Base-by-base conservation (phyloP, 179 eudicot genomes). In the Spergularia azorica region DNA sequence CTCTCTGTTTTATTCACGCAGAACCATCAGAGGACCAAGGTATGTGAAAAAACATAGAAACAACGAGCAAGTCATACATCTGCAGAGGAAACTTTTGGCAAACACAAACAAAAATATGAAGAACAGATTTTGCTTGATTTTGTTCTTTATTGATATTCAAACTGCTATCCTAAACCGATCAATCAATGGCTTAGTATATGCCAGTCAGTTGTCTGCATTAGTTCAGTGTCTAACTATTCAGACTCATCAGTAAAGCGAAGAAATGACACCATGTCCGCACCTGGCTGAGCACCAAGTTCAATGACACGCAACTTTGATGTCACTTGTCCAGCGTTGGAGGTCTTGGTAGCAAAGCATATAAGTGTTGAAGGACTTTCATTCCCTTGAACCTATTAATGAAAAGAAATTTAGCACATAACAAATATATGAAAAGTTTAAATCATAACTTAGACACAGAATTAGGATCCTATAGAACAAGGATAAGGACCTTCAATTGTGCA, bases 281-380 rank as follows among this genome's bases (percentile, higher is more conserved):
- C 98, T 89, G 95, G 87, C 84, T 90, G 97, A 43, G 97, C 98
- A 70, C 98, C 98, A 73, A 94, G 98, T 85, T 94, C 98, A 77
- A 94, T 92, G 26, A 94, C 87, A 77, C 92, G 98, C 81, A 94
- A 81, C 82, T 94, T 94, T 50, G 98, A 94, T 17, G 89, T 84
- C 73, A 86, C 76, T 71, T 90, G 95, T 16, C 98, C 98, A 83
- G 98, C 97, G 87, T 90, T 93, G 15, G 87, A 75, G 0, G 90
- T 73, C 83, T 93, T 93, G 65, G 97, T 90, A n/a, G 98, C 98
- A 87, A 93, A 93, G 72, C 91, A 89, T 26, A 93, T 90, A 48
- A 93, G 95, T 63, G 91, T 81, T 1, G 94, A 93, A 74, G 88
- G 83, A 74, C 86, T 91, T 60, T 91, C 97, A 72, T 93, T 93